Evolutionary conservation across 768 basidiomycete genomes (phyloP), one percentile per base, ranked within the genome.

Genomic region (Ephemerocybe angulata): DNA sequence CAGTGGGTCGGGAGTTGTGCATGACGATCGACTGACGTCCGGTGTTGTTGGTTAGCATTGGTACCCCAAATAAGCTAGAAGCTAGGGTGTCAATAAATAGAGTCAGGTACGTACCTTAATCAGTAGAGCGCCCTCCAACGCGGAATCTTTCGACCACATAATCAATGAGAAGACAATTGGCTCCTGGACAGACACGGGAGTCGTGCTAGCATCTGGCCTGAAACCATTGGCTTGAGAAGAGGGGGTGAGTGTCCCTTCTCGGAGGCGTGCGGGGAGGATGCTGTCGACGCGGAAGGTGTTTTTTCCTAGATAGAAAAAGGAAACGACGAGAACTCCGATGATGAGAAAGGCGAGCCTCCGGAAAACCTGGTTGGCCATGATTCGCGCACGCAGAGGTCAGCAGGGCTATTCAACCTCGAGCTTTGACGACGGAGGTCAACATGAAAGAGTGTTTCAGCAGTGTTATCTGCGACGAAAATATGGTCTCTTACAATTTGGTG

Each of bases 81-180:
- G 44, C n/a, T n/a, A n/a, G n/a, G n/a, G n/a, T n/a, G n/a, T n/a
- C n/a, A n/a, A n/a, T n/a, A n/a, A n/a, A n/a, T n/a, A n/a, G n/a
- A n/a, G n/a, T n/a, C n/a, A n/a, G n/a, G 29, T 1, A 59, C 65
- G 50, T 37, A 75, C 76, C 68, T 78, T 78, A 51, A 78, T 66
- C 40, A 76, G 63, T 8, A 76, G 57, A 28, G 75, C 71, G 4
- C 74, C 76, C 60, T 79, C 77, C 15, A 64, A 57, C 1, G 76
- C 76, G 29, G 77, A 73, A 50, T 65, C 57, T 48, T 70, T 68
- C 5, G 73, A 75, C 69, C 74, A 77, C 67, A 76, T 75, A 49
- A 79, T 71, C 40, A 77, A 64, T 3, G 72, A 65, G 52, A 77
- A 79, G 1, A 70, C 69, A 25, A 76, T 63, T n/a, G 77, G 70